These are phyloP conservation scores for Corymbia citriodora DNA, from an alignment of 441 rosid species.

Conservation along the genomic window DNA sequence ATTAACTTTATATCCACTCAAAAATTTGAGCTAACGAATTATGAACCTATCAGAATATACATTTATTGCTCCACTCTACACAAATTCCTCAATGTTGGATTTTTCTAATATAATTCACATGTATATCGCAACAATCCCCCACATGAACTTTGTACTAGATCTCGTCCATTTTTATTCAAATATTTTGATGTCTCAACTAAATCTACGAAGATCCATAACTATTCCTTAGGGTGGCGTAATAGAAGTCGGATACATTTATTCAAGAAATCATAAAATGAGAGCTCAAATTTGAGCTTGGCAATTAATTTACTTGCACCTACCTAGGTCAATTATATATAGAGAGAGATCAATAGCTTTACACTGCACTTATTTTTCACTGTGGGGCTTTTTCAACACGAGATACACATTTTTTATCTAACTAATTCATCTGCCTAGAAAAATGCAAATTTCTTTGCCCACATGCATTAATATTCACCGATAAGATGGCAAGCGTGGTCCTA, in stretches of 20 bases:
- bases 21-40: not conserved
- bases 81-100: not conserved
- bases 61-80: not conserved
- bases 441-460: not conserved
- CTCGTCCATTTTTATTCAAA: not conserved
- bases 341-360: not conserved
- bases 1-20: not conserved
- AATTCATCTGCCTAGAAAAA: not conserved
- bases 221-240: not conserved
- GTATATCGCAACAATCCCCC: not conserved
- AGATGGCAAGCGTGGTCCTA: not conserved
- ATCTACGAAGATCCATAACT: not conserved
- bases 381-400: no score
- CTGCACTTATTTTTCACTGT: no score
- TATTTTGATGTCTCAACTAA: not conserved
- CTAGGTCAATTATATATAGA: not conserved
- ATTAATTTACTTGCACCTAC: not conserved
- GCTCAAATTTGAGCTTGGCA: not conserved
- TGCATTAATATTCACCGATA: not conserved
- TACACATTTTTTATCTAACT: not conserved
- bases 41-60: not conserved
- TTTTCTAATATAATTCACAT: not conserved
- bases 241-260: not conserved
- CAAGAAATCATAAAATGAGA: accelerated
- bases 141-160: not conserved